Conservation (phyloP, 2,329 filamentous ascomycete species). For the Paraconiothyrium brasiliense region DNA sequence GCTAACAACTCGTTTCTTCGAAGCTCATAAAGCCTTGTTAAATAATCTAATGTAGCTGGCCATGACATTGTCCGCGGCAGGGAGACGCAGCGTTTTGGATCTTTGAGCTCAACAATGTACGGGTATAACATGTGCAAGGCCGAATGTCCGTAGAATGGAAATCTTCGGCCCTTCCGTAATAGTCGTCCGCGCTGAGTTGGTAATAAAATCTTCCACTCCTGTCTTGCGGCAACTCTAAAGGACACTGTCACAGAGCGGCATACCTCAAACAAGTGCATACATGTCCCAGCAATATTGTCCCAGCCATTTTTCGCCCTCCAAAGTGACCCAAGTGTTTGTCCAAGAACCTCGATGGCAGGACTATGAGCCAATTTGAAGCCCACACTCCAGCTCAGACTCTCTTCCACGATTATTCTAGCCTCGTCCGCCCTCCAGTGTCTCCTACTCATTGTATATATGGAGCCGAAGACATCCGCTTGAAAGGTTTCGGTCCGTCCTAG, state of each 20-base stretch:
- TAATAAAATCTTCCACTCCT: constrained; percentile 25
- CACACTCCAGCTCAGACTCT: constrained; percentile 60
- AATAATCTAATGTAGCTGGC: too few relatives aligned
- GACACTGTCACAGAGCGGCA: constrained; percentile 60
- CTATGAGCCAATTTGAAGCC: constrained; percentile 67
- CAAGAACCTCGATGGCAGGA: constrained; percentile 60
- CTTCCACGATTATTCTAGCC: constrained; percentile 63
- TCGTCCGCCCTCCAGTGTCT: constrained; percentile 57
- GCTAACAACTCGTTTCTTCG: too few relatives aligned
- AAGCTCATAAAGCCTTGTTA: too few relatives aligned
- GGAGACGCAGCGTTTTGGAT: too few relatives aligned
- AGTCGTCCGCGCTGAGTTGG: constrained; percentile 25
- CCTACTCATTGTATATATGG: constrained; percentile 49
- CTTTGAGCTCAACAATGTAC: not conserved
- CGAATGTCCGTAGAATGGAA: not conserved
- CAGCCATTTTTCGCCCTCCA: constrained; percentile 62
- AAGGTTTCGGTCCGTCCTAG: constrained; percentile 62
- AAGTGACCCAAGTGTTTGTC: constrained; percentile 61
- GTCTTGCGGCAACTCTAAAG: constrained; percentile 36
- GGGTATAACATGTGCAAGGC: not conserved
- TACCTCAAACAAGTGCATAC: constrained; percentile 66
- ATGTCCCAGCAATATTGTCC: constrained; percentile 61
- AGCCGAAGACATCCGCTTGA: constrained; percentile 60
- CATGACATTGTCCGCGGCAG: too few relatives aligned
- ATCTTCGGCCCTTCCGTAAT: not conserved